phyloP scores from a whole-genome alignment of 2,329 filamentous ascomycete species.

The Aspergillus awamori region DNA sequence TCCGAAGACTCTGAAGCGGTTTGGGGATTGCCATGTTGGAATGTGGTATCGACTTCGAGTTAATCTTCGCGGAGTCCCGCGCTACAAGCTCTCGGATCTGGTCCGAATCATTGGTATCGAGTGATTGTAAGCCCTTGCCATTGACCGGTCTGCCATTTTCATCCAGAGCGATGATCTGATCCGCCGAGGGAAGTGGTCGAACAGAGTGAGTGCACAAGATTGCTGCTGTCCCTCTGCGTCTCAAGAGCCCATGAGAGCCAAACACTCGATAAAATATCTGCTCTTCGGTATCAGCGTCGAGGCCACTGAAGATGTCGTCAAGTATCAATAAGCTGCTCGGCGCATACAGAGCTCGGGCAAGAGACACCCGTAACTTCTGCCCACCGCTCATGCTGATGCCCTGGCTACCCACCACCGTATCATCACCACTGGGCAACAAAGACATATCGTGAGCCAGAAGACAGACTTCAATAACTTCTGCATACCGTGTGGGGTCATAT shows the following conservation, averaged over 20 bases:
- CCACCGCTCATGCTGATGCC: not conserved
- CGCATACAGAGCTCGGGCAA: constrained; percentile 22
- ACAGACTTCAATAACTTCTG: constrained; percentile 22
- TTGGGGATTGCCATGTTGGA: too few species aligned
- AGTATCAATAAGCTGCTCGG: constrained; percentile 16
- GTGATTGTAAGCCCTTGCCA: too few species aligned
- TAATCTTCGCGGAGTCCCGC: too few species aligned
- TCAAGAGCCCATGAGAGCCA: constrained; percentile 7
- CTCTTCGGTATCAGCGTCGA: constrained; percentile 15
- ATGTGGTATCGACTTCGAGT: too few species aligned
- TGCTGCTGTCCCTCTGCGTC: too few species aligned
- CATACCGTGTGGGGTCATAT: constrained; percentile 26
- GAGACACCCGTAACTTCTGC: not conserved
- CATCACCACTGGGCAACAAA: constrained; percentile 27
- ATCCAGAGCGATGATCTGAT: not conserved
- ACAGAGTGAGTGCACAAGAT: too few species aligned
- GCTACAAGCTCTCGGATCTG: too few species aligned
- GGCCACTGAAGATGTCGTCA: constrained; percentile 21
- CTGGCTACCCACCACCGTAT: not conserved
- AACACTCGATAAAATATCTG: constrained; percentile 13
- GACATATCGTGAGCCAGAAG: constrained; percentile 29
- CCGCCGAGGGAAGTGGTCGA: too few species aligned
- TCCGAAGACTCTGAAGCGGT: too few species aligned
- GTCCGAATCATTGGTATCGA: too few species aligned
- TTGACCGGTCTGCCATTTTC: too few species aligned